Conservation (phyloP, 495 filamentous ascomycete genomes). For the Aspergillus sclerotioniger region DNA sequence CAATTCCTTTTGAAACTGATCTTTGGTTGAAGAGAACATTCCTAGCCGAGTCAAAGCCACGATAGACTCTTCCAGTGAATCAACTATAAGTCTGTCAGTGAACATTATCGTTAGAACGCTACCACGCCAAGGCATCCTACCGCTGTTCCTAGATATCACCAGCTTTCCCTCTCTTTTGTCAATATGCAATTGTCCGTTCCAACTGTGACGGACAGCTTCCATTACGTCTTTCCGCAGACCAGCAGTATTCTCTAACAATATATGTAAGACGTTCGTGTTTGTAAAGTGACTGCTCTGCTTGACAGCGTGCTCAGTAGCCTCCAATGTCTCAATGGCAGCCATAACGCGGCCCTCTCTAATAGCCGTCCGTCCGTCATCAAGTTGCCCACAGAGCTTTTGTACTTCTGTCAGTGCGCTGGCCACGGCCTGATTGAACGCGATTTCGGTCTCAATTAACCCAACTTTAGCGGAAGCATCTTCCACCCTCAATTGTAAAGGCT, state of each 20-base stretch:
- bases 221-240: conserved; percentile 34
- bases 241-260: conserved; percentile 32
- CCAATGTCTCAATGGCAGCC: conserved; percentile 55
- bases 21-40: conserved; percentile 32
- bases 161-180: conserved; percentile 49
- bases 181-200: conserved; percentile 55
- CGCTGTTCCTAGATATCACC: conserved; percentile 40
- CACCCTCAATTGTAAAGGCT: conserved; percentile 55
- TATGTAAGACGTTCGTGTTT: conserved; percentile 41
- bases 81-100: conserved; percentile 13
- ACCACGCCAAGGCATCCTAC: conserved; percentile 11
- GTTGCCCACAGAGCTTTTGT: conserved; percentile 37
- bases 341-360: conserved; percentile 49
- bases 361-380: conserved; percentile 47
- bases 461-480: conserved; percentile 69
- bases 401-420: conserved; percentile 60
- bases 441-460: conserved; percentile 68
- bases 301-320: conserved; percentile 50
- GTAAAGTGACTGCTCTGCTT: conserved; percentile 30
- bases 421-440: conserved; percentile 72
- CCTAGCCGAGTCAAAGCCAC: conserved; percentile 32
- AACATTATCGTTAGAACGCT: not conserved
- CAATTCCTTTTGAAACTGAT: conserved; percentile 37
- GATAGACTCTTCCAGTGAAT: conserved; percentile 36
- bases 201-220: conserved; percentile 32